Percentiles rank a stretch among this genome's conserved stretches.
Evolutionary conservation across 768 basidiomycete genomes (phyloP).

Genomic region (Mycena olivaceomarginata): DNA sequence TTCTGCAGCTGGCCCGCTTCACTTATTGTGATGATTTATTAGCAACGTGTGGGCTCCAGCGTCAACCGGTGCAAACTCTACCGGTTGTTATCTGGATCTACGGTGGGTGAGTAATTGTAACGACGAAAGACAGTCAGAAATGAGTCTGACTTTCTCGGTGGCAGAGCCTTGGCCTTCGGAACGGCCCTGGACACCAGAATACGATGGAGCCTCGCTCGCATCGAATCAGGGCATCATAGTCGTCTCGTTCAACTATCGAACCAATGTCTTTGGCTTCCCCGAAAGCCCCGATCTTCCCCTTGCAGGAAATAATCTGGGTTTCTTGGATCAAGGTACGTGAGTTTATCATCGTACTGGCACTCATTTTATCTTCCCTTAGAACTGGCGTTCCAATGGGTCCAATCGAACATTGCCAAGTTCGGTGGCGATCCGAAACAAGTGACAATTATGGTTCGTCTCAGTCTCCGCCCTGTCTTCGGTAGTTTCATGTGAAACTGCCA

Average conservation of each 20-base stretch:
- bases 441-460: conserved; percentile 41
- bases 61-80: neutral
- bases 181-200: conserved; percentile 25
- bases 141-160: neutral
- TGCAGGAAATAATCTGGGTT: conserved; percentile 38
- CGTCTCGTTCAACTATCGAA: conserved; percentile 39
- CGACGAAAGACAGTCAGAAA: too few relatives aligned
- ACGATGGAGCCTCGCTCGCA: conserved; percentile 35
- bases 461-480: neutral
- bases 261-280: conserved; percentile 42
- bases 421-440: conserved; percentile 11
- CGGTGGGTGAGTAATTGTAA: conserved; percentile 20
- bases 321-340: conserved; percentile 53
- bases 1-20: neutral
- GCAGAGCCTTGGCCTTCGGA: conserved; percentile 32
- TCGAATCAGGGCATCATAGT: conserved; percentile 30
- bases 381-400: conserved; percentile 11
- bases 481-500: neutral
- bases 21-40: neutral
- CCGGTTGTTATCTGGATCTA: conserved; percentile 38
- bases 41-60: conserved; percentile 38
- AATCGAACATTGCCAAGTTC: conserved; percentile 8
- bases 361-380: neutral
- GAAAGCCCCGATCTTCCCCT: conserved; percentile 34
- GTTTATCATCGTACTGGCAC: neutral